A percentile compares a stretch with the other conserved stretches of the same genome.
These are phyloP conservation scores for Puccinia novopanici DNA, from an alignment of 1,284 basidiomycete genomes.

Conservation along the genomic window DNA sequence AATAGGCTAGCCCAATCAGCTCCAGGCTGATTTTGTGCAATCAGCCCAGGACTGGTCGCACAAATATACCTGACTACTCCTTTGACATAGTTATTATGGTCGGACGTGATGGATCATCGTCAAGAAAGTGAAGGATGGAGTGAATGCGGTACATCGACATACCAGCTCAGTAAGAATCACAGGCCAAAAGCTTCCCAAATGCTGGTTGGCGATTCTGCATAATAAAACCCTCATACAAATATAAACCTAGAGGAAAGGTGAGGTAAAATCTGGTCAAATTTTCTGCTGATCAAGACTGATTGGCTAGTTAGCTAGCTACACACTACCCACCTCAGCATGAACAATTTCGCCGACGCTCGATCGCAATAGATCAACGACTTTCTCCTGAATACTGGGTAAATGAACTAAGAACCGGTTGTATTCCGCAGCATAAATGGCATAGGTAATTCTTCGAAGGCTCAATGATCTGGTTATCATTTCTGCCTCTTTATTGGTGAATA, in stretches of 20 bases:
- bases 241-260: constrained; percentile 64
- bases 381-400: constrained; percentile 90
- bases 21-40: neutral
- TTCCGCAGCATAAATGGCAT: constrained; percentile 78
- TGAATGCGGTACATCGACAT: constrained; percentile 56
- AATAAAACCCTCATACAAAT: constrained; percentile 87
- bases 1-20: constrained; percentile 61
- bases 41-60: neutral
- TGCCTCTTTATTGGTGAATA: constrained; percentile 92
- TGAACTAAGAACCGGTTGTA: constrained; percentile 87
- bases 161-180: constrained; percentile 89
- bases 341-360: constrained; percentile 77
- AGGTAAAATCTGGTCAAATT: constrained; percentile 13
- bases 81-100: neutral
- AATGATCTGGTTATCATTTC: constrained; percentile 86
- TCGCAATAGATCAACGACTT: constrained; percentile 86
- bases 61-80: neutral
- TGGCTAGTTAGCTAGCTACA: neutral
- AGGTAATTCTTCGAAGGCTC: constrained; percentile 83
- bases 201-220: constrained; percentile 86
- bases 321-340: constrained; percentile 73
- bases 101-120: constrained; percentile 51
- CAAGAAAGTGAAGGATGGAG: neutral
- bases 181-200: constrained; percentile 94
- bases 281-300: constrained; percentile 4